These are phyloP conservation scores for Coemansia aciculifera DNA, from an alignment of 192 early-diverging fungal genomes.

Conservation along the genomic window DNA sequence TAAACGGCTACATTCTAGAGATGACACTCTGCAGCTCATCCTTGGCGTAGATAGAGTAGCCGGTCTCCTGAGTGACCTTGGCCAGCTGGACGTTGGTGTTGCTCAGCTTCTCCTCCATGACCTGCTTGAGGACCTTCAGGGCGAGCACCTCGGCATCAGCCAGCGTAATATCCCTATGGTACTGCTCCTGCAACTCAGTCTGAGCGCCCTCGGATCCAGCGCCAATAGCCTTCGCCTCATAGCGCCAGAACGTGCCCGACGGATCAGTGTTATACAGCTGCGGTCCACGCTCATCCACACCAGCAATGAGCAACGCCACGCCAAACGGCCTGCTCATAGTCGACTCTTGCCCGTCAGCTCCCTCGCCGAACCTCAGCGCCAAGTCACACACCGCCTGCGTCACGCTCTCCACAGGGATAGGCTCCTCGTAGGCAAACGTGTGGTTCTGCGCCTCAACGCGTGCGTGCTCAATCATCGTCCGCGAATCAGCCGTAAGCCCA, in stretches of 20 bases:
- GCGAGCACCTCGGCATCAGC: constrained; percentile 85
- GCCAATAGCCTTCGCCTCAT: constrained; percentile 98
- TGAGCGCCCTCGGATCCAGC: constrained; percentile 99
- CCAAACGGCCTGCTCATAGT: constrained; percentile 99
- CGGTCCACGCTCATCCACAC: constrained; percentile 94
- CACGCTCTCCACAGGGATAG: constrained; percentile 92
- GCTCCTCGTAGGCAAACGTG: constrained; percentile 92
- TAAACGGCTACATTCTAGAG: constrained; percentile 60
- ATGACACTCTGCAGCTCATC: constrained; percentile 80
- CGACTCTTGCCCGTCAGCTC: constrained; percentile 93
- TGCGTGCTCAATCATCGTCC: constrained; percentile 99
- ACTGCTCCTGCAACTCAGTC: constrained; percentile 96
- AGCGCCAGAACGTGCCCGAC: constrained; percentile 94
- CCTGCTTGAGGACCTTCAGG: constrained; percentile 96
- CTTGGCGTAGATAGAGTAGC: constrained; percentile 79
- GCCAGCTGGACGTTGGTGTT: constrained; percentile 94
- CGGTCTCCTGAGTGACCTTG: constrained; percentile 71
- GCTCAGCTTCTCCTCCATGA: constrained; percentile 99
- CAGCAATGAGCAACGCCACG: constrained; percentile 97
- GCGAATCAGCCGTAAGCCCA: constrained; percentile 91
- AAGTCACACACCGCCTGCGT: constrained; percentile 98
- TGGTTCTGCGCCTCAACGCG: constrained; percentile 97
- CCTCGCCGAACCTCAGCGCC: constrained; percentile 95
- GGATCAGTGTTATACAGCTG: constrained; percentile 99
- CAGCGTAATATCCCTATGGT: constrained; percentile 80